Conservation (phyloP, 768 basidiomycete genomes). For the Suillus cothurnatus region DNA sequence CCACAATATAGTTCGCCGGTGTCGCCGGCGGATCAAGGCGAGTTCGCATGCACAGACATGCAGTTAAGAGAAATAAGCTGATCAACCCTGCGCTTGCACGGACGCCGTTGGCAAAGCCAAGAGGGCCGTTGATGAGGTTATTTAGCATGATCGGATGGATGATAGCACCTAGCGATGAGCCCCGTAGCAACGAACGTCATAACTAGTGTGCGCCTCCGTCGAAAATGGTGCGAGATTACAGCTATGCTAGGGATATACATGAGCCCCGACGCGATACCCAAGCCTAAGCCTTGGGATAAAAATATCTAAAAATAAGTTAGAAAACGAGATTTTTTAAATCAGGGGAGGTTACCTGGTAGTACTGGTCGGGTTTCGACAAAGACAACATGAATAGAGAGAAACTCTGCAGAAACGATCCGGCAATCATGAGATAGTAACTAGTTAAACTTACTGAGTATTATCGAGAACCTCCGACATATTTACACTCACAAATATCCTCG, state of each 20-base stretch:
- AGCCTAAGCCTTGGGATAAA: slow-evolving; percentile 46
- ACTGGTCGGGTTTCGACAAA: slow-evolving; percentile 33
- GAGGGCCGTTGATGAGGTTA: neutral
- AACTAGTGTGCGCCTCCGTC: slow-evolving; percentile 21
- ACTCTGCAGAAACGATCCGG: slow-evolving; percentile 28
- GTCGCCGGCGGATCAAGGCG: neutral
- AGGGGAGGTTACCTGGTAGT: slow-evolving; percentile 33
- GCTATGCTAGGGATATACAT: slow-evolving; percentile 46
- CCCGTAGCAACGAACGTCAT: neutral
- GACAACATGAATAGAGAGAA: slow-evolving; percentile 42
- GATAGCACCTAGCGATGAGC: neutral
- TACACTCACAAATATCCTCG: slow-evolving; percentile 2
- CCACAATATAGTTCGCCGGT: slow-evolving; percentile 13
- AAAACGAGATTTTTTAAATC: neutral
- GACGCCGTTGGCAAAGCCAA: neutral
- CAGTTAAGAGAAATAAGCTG: neutral
- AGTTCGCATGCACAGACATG: neutral
- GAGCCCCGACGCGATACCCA: slow-evolving; percentile 45
- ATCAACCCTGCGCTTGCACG: neutral
- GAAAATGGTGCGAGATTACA: slow-evolving; percentile 48
- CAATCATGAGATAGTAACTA: slow-evolving; percentile 18
- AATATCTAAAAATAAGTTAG: slow-evolving; percentile 33
- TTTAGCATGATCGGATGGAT: neutral
- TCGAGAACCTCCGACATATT: neutral
- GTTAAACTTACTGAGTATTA: neutral